phyloP scores from a whole-genome alignment of 306 rosid species.

The Cicer yamashitae region DNA sequence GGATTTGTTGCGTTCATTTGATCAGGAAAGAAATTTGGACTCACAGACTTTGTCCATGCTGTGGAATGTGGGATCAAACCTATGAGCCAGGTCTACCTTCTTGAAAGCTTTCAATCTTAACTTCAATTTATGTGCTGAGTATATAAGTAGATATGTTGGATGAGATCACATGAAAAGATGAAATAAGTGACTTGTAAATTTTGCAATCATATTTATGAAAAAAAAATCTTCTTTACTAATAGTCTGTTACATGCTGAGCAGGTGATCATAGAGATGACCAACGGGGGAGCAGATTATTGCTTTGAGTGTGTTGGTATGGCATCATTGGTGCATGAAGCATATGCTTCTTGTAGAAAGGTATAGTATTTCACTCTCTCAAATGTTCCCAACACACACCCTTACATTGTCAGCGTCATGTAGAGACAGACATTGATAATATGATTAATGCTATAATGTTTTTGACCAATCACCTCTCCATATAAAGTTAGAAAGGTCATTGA shows the following conservation, averaged over 20 bases:
- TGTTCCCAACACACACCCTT: not conserved
- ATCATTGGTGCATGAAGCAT: constrained; percentile 77
- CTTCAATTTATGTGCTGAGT: not conserved
- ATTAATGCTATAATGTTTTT: not conserved
- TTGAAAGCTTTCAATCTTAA: constrained; percentile 5
- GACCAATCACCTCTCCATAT: not conserved
- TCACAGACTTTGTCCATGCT: constrained; percentile 68
- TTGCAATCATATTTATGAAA: not conserved
- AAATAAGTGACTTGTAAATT: not conserved
- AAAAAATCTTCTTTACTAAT: not conserved
- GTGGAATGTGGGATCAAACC: constrained; percentile 57
- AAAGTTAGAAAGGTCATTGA: not conserved
- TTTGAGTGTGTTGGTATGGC: constrained; percentile 81
- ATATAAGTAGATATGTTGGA: not conserved
- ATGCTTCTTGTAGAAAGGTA: constrained; percentile 77
- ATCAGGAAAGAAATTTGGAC: constrained; percentile 79
- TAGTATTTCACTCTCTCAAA: not conserved
- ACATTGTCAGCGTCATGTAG: not conserved
- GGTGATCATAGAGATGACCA: constrained; percentile 66
- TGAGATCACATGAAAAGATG: not conserved
- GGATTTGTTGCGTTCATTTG: not conserved
- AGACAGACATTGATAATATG: no score
- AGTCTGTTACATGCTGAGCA: constrained; percentile 31
- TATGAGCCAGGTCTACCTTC: constrained; percentile 64
- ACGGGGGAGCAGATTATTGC: constrained; percentile 81